phyloP scores from a whole-genome alignment of 805 yeast species.

The Torulaspora gathmanii region DNA sequence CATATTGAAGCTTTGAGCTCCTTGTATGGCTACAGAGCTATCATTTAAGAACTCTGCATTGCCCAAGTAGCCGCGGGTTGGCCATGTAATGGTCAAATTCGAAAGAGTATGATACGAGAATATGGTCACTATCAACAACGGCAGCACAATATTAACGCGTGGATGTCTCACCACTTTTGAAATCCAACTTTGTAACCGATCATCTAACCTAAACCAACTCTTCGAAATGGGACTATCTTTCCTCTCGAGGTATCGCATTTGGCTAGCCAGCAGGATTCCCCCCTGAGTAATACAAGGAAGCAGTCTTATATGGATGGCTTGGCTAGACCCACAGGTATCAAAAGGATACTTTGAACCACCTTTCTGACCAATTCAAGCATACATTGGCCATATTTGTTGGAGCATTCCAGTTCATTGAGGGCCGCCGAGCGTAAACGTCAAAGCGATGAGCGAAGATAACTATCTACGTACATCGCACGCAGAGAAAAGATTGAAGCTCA shows the following conservation, averaged over 20 bases:
- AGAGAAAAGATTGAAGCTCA: no score
- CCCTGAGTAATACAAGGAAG: not conserved
- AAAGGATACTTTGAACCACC: not conserved
- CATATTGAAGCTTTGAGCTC: slow-evolving; percentile 30
- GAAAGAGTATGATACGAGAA: slow-evolving; percentile 46
- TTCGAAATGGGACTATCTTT: not conserved
- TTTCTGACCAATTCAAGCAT: not conserved
- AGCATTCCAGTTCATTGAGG: not conserved
- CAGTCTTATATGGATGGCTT: not conserved
- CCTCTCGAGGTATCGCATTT: not conserved
- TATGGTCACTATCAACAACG: slow-evolving; percentile 44
- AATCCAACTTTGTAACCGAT: slow-evolving; percentile 7
- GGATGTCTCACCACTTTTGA: slow-evolving; percentile 9
- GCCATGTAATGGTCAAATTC: slow-evolving; percentile 1
- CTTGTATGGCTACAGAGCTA: slow-evolving; percentile 3
- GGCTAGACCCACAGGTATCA: not conserved
- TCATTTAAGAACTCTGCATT: slow-evolving; percentile 18
- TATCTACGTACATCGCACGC: not conserved
- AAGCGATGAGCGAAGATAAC: not conserved
- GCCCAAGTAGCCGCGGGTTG: slow-evolving; percentile 24
- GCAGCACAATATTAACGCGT: slow-evolving; percentile 41
- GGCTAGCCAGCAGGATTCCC: not conserved
- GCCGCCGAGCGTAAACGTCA: not conserved
- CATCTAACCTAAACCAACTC: not conserved
- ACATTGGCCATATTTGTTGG: not conserved